Evolutionary conservation across 1,284 basidiomycete genomes (phyloP), one percentile per base, ranked within the genome.

Genomic region (Trichosporon inkin): DNA sequence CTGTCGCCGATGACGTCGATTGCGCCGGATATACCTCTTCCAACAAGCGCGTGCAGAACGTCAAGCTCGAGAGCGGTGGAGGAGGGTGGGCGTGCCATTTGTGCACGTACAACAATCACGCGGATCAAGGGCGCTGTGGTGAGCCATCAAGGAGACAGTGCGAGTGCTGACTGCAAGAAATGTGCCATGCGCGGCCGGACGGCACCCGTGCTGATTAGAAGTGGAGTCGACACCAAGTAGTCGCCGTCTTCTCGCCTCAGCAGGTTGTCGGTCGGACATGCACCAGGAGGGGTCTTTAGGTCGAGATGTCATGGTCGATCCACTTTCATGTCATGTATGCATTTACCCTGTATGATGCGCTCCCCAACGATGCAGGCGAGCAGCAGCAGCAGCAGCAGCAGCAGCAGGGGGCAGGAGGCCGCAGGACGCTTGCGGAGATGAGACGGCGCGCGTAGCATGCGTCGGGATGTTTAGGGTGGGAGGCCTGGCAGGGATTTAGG

Each of bases 101-200:
- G 4, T 76, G 74, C 54, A 75, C 72, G 1, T 74, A 61, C 38
- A 54, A 64, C 55, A 76, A 76, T 55, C 28, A 66, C 2, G 37
- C 54, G 13, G 71, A 67, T 58, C 71, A 69, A 34, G 68, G 67
- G 1, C 53, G 68, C 39, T 73, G 74, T 41, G 73, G 74, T 76
- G 62, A 66, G 74, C 70, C 3, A 13, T n/a, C 28, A 10, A 28
- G 8, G n/a, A n/a, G 6, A 5, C n/a, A 17, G 38, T 39, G 37
- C 10, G 3, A 11, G 32, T 7, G 17, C 58, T 60, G 20, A 55
- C 53, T 6, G 34, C 20, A 55, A 32, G 40, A 56, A 10, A 56
- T 55, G 35, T 58, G 55, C 13, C 17, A 32, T 17, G 28, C 57
- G 35, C 49, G 38, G 40, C 58, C 58, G 20, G 58, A 59, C n/a